These are phyloP conservation scores for Salix dunnii DNA, from an alignment of 345 rosid species.

Conservation along the genomic window DNA sequence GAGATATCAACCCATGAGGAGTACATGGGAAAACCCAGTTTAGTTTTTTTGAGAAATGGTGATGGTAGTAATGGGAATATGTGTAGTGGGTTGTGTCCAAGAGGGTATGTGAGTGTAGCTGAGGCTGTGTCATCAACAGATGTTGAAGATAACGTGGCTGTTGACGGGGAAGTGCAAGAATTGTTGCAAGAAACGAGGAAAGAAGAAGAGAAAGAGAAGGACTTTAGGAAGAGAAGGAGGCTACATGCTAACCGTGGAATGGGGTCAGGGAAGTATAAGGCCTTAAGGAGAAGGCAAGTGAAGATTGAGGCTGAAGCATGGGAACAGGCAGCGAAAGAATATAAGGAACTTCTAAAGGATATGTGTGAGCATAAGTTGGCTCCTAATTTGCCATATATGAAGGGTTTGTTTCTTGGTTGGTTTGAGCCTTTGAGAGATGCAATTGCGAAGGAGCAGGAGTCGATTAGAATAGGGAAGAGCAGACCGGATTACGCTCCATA, in stretches of 20 bases:
- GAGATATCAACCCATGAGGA: conserved; percentile 36
- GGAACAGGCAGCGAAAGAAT: conserved; percentile 84
- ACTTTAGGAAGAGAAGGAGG: conserved; percentile 16
- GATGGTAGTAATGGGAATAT: conserved; percentile 2
- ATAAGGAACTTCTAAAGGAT: conserved; percentile 68
- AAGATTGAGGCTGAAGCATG: conserved; percentile 92
- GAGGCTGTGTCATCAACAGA: conserved; percentile 81
- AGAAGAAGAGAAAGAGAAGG: conserved; percentile 42
- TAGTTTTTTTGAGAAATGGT: conserved; percentile 25
- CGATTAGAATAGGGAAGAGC: conserved; percentile 49
- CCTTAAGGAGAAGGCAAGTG: conserved; percentile 71
- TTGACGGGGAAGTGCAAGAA: conserved; percentile 62
- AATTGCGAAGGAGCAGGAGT: conserved; percentile 64
- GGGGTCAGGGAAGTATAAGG: conserved; percentile 35
- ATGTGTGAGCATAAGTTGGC: conserved; percentile 96
- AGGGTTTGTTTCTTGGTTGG: conserved; percentile 93
- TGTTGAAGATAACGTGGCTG: conserved; percentile 59
- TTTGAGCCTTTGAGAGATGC: conserved; percentile 83
- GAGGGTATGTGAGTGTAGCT: conserved; percentile 65
- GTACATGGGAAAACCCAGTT: conserved; percentile 29
- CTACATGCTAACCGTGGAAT: conserved; percentile 33
- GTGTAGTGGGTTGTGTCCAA: conserved; percentile 43
- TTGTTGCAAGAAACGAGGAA: conserved; percentile 61
- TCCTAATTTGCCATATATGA: conserved; percentile 86
- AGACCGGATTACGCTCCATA: conserved; percentile 46